phyloP scores from a whole-genome alignment of 768 basidiomycete genomes.

The Mrakia gelida region DNA sequence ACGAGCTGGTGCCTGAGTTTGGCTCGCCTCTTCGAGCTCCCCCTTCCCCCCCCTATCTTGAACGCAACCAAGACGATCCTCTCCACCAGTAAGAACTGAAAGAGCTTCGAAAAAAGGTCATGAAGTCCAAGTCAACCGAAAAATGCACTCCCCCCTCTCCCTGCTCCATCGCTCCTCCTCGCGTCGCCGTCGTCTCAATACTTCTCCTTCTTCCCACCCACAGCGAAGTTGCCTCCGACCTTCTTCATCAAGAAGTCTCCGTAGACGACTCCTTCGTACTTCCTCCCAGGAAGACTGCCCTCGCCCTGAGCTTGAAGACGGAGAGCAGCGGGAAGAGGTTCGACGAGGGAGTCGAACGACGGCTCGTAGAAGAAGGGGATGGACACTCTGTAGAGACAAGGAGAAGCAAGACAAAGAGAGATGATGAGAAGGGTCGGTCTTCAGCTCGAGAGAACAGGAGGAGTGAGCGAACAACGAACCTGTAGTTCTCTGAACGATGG shows the following conservation, averaged over 20 bases:
- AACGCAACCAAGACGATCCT: too few relatives aligned
- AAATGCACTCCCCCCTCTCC: background rate
- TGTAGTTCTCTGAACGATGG: conserved; percentile 59
- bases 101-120: background rate
- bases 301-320: conserved; percentile 46
- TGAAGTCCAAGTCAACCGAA: background rate
- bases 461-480: conserved; percentile 51
- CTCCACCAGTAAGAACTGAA: too few relatives aligned
- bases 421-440: background rate
- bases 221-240: conserved; percentile 67
- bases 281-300: conserved; percentile 30
- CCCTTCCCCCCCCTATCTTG: too few relatives aligned
- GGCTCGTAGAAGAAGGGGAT: conserved; percentile 95
- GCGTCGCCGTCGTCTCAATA: background rate
- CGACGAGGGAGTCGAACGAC: conserved; percentile 66
- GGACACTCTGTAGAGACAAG: background rate
- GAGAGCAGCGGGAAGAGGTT: conserved; percentile 60
- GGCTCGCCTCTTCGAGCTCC: too few relatives aligned
- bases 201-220: conserved; percentile 26
- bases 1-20: too few relatives aligned
- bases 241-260: conserved; percentile 72
- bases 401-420: background rate
- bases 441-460: conserved; percentile 69
- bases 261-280: conserved; percentile 58
- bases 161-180: background rate